Percentiles rank a stretch among this genome's conserved stretches.
Conservation (phyloP, 257 asterid species). For the Lithospermum erythrorhizon region DNA sequence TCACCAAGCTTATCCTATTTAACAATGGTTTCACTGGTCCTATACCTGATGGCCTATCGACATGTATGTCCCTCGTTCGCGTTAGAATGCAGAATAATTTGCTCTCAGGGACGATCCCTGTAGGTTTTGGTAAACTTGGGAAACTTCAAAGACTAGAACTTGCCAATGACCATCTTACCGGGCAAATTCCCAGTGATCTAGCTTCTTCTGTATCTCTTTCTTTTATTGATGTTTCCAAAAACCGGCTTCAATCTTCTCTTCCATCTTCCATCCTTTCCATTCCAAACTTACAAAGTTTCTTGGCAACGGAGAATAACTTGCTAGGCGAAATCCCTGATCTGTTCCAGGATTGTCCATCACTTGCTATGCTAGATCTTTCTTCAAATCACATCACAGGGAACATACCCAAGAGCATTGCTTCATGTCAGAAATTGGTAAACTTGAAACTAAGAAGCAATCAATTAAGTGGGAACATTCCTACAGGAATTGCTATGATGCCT, state of each 20-base stretch:
- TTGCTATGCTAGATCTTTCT: constrained; percentile 51
- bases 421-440: constrained; percentile 52
- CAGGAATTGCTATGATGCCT: constrained; percentile 46
- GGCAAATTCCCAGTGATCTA: constrained; percentile 52
- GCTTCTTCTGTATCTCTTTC: constrained; percentile 51
- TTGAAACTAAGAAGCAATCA: constrained; percentile 45
- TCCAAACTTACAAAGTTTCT: constrained; percentile 43
- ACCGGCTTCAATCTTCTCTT: constrained; percentile 45
- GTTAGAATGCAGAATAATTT: constrained; percentile 55
- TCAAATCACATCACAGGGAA: constrained; percentile 46
- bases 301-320: constrained; percentile 39
- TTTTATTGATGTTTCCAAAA: constrained; percentile 49
- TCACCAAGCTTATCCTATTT: constrained; percentile 56
- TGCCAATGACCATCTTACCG: constrained; percentile 46
- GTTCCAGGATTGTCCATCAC: constrained; percentile 53
- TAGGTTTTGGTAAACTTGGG: constrained; percentile 49
- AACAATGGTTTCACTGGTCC: constrained; percentile 57
- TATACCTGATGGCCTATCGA: constrained; percentile 45
- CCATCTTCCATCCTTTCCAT: constrained; percentile 53
- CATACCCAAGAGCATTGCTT: constrained; percentile 54
- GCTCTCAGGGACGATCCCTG: constrained; percentile 49
- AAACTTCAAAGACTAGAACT: constrained; percentile 54
- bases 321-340: constrained; percentile 56
- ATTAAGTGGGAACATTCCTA: constrained; percentile 49
- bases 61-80: constrained; percentile 47